Evolutionary conservation across 441 rosid species (phyloP).

Genomic region (Codiaeum variegatum): DNA sequence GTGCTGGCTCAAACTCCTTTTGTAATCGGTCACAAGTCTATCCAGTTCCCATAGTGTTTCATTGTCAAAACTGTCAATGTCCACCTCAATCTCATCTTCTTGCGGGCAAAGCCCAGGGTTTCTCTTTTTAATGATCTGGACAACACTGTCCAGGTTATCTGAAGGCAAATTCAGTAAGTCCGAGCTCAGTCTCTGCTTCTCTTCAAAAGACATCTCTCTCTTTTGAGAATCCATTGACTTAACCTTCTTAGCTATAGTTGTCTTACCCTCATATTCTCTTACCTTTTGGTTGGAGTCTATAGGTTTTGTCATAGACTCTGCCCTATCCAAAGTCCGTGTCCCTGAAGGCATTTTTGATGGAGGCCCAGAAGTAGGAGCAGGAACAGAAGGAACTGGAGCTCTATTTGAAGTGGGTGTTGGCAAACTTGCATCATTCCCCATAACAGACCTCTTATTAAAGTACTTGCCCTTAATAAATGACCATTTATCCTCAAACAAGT

Average conservation of each 20-base stretch:
- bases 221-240: conserved; percentile 62
- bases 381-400: conserved; percentile 29
- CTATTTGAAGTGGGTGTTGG: conserved; percentile 40
- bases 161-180: conserved; percentile 75
- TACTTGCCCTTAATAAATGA: conserved; percentile 41
- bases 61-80: conserved; percentile 77
- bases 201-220: conserved; percentile 92
- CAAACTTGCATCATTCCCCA: conserved; percentile 25
- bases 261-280: conserved; percentile 30
- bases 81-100: conserved; percentile 93
- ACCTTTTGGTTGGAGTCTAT: conserved; percentile 30
- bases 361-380: conserved; percentile 24
- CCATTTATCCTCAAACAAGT: conserved; percentile 76
- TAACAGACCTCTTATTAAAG: conserved; percentile 25
- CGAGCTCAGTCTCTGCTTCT: conserved; percentile 85
- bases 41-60: conserved; percentile 92
- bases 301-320: conserved; percentile 40
- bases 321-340: conserved; percentile 43
- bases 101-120: conserved; percentile 66
- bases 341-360: conserved; percentile 32
- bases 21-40: conserved; percentile 52
- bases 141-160: conserved; percentile 81
- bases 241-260: conserved; percentile 62
- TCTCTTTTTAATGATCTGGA: conserved; percentile 83
- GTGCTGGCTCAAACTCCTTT: conserved; percentile 45